phyloP scores from a whole-genome alignment of 2,329 filamentous ascomycete species.

The Cladosporium cucumerinum region DNA sequence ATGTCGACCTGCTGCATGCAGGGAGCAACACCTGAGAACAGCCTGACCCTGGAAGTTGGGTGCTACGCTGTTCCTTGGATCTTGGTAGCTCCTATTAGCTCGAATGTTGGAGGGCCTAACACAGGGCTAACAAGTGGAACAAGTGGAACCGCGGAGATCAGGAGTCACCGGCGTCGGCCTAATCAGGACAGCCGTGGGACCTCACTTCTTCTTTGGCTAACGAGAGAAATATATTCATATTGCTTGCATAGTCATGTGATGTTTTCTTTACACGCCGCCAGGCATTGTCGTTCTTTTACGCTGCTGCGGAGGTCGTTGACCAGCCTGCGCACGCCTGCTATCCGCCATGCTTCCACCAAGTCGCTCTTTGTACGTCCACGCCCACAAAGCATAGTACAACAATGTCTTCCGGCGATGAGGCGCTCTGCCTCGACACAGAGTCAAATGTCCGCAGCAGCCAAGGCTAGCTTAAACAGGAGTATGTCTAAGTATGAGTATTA shows the following conservation, averaged over 20 bases:
- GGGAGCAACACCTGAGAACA: not conserved
- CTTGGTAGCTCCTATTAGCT: constrained; percentile 4
- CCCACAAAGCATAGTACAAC: constrained; percentile 5
- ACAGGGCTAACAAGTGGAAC: constrained; percentile 13
- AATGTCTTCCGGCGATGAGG: not conserved
- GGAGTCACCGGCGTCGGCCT: not conserved
- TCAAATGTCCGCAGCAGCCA: constrained; percentile 5
- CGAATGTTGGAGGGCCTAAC: not conserved
- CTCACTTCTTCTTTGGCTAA: constrained; percentile 9
- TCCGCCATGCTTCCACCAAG: not conserved
- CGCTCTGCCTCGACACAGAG: constrained; percentile 4
- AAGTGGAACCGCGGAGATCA: constrained; percentile 3
- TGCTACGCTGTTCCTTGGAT: not conserved
- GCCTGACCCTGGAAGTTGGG: not conserved
- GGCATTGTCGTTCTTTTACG: constrained; percentile 11
- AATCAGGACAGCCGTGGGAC: not conserved
- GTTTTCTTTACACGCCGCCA: constrained; percentile 15
- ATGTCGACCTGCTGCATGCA: not conserved
- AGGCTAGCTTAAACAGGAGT: constrained; percentile 10
- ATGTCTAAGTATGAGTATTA: not conserved
- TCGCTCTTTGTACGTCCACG: not conserved
- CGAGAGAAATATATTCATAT: not conserved
- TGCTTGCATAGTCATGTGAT: constrained; percentile 14
- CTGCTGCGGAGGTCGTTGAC: constrained; percentile 3
- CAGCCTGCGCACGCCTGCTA: constrained; percentile 6